Percentiles rank a stretch among this genome's conserved stretches.
phyloP scores from a whole-genome alignment of 805 yeast species.

The Monosporozyma siamensis region DNA sequence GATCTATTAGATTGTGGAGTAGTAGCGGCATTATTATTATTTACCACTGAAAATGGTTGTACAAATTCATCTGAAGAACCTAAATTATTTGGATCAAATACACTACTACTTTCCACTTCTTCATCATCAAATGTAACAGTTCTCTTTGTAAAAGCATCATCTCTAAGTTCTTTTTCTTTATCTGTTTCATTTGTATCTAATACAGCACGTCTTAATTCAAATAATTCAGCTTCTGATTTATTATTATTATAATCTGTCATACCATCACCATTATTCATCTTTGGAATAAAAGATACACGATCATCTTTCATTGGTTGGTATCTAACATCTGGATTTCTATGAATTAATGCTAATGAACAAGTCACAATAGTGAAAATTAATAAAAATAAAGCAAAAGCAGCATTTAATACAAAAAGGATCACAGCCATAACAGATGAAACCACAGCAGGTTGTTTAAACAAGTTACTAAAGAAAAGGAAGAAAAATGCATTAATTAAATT shows the following conservation, averaged over 20 bases:
- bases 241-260: conserved; percentile 14
- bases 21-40: not conserved
- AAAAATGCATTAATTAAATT: conserved; percentile 75
- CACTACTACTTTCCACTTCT: conserved; percentile 12
- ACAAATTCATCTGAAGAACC: not conserved
- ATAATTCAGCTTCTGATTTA: conserved; percentile 26
- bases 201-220: conserved; percentile 30
- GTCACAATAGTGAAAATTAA: conserved; percentile 81
- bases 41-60: conserved; percentile 4
- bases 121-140: conserved; percentile 5
- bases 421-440: conserved; percentile 92
- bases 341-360: conserved; percentile 71
- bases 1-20: not conserved
- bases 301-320: conserved; percentile 97
- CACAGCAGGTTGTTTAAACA: conserved; percentile 73
- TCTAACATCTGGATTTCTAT: conserved; percentile 89
- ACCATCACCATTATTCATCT: conserved; percentile 35
- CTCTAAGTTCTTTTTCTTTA: conserved; percentile 20
- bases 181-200: conserved; percentile 31
- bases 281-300: conserved; percentile 87
- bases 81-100: conserved; percentile 4
- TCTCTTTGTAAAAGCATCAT: conserved; percentile 15
- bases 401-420: conserved; percentile 81
- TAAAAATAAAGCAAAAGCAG: conserved; percentile 74
- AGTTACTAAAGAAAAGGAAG: conserved; percentile 79